Conservation (phyloP, 2,329 filamentous ascomycete species). For the Alternaria gaisen region DNA sequence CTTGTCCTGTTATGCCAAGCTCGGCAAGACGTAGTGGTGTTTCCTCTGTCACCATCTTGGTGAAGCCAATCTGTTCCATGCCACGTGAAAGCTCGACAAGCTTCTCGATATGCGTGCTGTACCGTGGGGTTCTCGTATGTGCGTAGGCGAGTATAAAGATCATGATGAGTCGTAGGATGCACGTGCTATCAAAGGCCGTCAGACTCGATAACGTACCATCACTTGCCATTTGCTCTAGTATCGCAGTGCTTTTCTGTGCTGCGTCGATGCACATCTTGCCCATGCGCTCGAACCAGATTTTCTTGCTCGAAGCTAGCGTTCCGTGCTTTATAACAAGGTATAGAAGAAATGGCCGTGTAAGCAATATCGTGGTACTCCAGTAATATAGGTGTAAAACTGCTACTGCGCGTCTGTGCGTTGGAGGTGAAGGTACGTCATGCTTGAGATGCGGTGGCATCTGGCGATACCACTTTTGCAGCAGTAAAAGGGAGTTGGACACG, state of each 20-base stretch:
- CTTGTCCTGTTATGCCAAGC: constrained; percentile 38
- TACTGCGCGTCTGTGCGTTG: constrained; percentile 47
- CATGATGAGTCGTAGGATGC: constrained; percentile 44
- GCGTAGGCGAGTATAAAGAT: constrained; percentile 49
- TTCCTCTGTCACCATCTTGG: constrained; percentile 47
- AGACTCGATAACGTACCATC: constrained; percentile 41
- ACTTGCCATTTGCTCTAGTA: constrained; percentile 41
- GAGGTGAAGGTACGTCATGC: constrained; percentile 39
- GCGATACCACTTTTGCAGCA: constrained; percentile 47
- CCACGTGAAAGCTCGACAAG: constrained; percentile 31
- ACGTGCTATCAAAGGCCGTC: constrained; percentile 49
- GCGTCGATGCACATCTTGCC: constrained; percentile 46
- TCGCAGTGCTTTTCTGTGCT: constrained; percentile 39
- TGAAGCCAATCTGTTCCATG: constrained; percentile 49
- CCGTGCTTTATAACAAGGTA: constrained; percentile 43
- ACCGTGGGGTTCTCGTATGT: constrained; percentile 39
- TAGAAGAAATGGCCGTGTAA: constrained; percentile 48
- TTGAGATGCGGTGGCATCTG: constrained; percentile 46
- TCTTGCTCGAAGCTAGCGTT: constrained; percentile 37
- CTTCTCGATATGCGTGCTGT: constrained; percentile 39
- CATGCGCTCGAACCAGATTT: constrained; percentile 47
- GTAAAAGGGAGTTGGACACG: constrained; percentile 41
- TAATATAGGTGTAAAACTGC: constrained; percentile 47
- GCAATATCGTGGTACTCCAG: constrained; percentile 47
- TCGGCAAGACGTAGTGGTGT: constrained; percentile 44